Evolutionary conservation across 2,329 filamentous ascomycete species (phyloP).

Genomic region (Nigrograna mackinnonii): DNA sequence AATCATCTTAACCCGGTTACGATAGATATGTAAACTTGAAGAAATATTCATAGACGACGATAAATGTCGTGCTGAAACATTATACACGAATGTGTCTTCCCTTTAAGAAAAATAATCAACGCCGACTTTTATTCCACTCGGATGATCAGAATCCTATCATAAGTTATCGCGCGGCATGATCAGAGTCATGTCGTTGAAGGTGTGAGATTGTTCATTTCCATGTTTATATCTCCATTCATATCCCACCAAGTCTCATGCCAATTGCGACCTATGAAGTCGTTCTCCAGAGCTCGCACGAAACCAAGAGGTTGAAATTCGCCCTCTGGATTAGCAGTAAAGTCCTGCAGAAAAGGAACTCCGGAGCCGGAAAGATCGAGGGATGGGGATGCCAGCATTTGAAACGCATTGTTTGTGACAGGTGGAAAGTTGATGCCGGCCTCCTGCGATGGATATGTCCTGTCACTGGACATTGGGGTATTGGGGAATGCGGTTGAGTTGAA

Average conservation of each 20-base stretch:
- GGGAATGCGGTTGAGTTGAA: neutral
- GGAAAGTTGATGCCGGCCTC: neutral
- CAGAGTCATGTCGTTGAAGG: too few species aligned
- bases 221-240: slow-evolving; percentile 12
- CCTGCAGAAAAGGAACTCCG: slow-evolving; percentile 17
- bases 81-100: too few species aligned
- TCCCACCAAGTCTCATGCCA: slow-evolving; percentile 36
- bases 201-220: too few species aligned
- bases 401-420: neutral
- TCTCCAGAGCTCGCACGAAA: slow-evolving; percentile 31
- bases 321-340: slow-evolving; percentile 15
- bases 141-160: too few species aligned
- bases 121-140: too few species aligned
- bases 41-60: too few species aligned
- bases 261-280: slow-evolving; percentile 29
- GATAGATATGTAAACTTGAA: too few species aligned
- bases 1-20: too few species aligned
- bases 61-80: too few species aligned
- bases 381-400: slow-evolving; percentile 1
- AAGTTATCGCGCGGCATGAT: too few species aligned
- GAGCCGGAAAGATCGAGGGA: slow-evolving; percentile 19
- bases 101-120: too few species aligned
- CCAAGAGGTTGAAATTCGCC: slow-evolving; percentile 25
- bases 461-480: neutral
- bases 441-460: too few species aligned